Evolutionary conservation across 2,329 filamentous ascomycete species (phyloP).

Genomic region (Colletotrichum orchidophilum): DNA sequence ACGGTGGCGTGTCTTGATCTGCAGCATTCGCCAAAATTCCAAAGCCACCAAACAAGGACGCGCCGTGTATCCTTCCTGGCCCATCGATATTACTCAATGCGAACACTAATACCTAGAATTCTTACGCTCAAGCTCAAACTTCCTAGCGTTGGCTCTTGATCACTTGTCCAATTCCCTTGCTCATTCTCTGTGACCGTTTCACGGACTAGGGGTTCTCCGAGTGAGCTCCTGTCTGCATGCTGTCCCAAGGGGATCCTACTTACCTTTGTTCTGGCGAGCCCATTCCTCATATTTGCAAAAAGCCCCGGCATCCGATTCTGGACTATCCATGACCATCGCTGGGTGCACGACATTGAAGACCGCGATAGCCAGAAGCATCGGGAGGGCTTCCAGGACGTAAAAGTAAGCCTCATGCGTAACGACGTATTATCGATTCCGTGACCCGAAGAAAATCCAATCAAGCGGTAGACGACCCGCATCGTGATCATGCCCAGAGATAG

Average conservation of each 20-base stretch:
- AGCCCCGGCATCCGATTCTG: slow-evolving; percentile 26
- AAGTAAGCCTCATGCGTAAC: slow-evolving; percentile 54
- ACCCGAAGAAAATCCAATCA: slow-evolving; percentile 59
- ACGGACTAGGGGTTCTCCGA: background rate
- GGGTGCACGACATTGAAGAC: slow-evolving; percentile 55
- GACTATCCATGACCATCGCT: slow-evolving; percentile 28
- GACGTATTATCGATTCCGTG: slow-evolving; percentile 40
- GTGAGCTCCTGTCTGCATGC: slow-evolving; percentile 1
- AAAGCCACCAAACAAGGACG: background rate
- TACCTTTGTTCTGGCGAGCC: background rate
- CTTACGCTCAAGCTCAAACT: background rate
- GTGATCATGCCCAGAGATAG: slow-evolving; percentile 49
- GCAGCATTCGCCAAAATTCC: background rate
- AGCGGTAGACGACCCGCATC: slow-evolving; percentile 63
- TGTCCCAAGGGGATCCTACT: background rate
- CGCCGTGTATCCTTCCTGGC: background rate
- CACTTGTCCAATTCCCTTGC: no score
- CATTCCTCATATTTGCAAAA: background rate
- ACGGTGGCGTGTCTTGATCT: background rate
- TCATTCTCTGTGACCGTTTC: background rate
- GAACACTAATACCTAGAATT: background rate
- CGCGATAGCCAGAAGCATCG: slow-evolving; percentile 54
- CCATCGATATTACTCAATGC: background rate
- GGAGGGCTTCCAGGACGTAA: slow-evolving; percentile 54
- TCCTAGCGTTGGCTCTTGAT: background rate